Conservation (phyloP, 768 basidiomycete species). For the Exsudoporus frostii region DNA sequence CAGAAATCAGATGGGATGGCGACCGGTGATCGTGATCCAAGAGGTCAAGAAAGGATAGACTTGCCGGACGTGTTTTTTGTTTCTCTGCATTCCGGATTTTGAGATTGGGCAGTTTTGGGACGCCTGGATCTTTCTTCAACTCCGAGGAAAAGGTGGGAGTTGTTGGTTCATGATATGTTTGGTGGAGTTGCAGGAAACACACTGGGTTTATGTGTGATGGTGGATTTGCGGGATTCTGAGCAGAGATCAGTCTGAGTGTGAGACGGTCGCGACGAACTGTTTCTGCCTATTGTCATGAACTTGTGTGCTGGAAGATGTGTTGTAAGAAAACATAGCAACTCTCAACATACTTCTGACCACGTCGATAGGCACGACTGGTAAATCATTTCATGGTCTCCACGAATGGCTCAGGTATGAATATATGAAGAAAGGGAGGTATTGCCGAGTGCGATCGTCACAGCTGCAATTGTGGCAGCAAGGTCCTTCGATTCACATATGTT, state of each 20-base stretch:
- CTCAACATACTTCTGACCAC: no score
- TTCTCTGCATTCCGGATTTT: slow-evolving; percentile 57
- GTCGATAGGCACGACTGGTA: no score
- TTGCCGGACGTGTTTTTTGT: slow-evolving; percentile 41
- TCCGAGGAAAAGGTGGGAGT: slow-evolving; percentile 39
- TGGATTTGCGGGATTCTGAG: slow-evolving; percentile 24
- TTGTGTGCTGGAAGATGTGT: background rate
- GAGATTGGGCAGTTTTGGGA: slow-evolving; percentile 77
- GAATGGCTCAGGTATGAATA: no score
- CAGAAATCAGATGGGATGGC: background rate
- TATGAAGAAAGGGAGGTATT: no score
- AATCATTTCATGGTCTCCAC: no score
- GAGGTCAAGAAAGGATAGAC: slow-evolving; percentile 16
- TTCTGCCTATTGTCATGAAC: slow-evolving; percentile 26
- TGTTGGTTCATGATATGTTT: slow-evolving; percentile 1
- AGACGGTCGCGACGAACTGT: slow-evolving; percentile 20
- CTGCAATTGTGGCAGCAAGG: no score
- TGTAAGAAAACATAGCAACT: background rate
- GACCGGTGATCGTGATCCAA: background rate
- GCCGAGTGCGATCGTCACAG: no score
- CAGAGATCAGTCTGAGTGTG: background rate
- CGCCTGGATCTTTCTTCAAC: slow-evolving; percentile 85
- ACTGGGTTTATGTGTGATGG: slow-evolving; percentile 28
- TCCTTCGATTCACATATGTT: no score
- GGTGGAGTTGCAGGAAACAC: background rate